Evolutionary conservation across 116 monocot species (phyloP), one percentile per base, ranked within the genome.

Genomic region (Iris pallida): DNA sequence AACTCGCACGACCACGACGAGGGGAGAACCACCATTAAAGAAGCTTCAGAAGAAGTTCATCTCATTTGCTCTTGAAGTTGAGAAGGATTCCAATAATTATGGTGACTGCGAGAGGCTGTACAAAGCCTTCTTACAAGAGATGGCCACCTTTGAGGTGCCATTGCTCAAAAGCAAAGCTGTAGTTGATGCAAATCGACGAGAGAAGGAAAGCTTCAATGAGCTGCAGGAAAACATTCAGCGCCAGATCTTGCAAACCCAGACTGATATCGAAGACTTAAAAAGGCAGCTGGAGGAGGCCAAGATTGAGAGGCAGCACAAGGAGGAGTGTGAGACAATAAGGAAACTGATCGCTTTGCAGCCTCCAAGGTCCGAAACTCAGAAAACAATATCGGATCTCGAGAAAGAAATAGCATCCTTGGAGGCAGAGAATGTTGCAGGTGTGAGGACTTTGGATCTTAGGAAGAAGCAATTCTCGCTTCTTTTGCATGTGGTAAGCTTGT

Each of bases 21-120:
- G 93, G 55, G 98, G 98, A 30, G 98, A 98, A 69, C 93, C 98
- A 16, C 98, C 98, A 47, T 16, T 93, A 45, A 98, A 98, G 76
- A 92, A 90, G 78, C 93, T 93, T 49, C 93, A 98, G 68, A 98
- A 98, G 74, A 98, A 82, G 68, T 98, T 98, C 67, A 82, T 74
- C 12, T 60, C 93, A 9, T 84, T 98, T 71, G 85, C 86, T 5
- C 71, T 65, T 47, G 93, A 98, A 78, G 71, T 93, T 4, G 98
- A 98, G 71, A 98, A 93, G 63, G 90, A 93, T 13, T 53, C 75
- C 5, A 88, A 88, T 42, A 90, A 83, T 63, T 59, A 48, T 19
- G 60, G 42, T 45, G 88, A 98, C 5, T 98, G 85, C 42, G 88
- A 93, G 75, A 85, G 79, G 42, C 68, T 85, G 20, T 76, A 83